Evolutionary conservation across 129 eudicot species (phyloP), one percentile per base, ranked within the genome.

Genomic region (Flaveria brownii): DNA sequence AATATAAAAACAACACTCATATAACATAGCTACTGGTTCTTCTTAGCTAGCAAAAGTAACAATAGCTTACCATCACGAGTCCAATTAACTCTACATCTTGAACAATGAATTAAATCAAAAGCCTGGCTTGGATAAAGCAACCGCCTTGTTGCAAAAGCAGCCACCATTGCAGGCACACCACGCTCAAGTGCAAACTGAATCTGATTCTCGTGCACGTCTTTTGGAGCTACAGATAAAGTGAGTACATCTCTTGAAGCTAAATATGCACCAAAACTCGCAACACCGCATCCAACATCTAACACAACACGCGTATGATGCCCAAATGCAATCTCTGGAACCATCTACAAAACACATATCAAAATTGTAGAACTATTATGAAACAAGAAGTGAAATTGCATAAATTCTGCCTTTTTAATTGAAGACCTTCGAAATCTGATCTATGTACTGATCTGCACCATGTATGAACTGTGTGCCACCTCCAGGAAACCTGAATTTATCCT

Each of bases 381-480:
- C 55, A 56, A 61, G 23, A 73, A 62, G 46, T 14, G 12, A 68
- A 56, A 49, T 33, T 4, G 5, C 30, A 43, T 10, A 46, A 57
- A 33, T 36, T 36, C 12, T 26, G 12, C 36, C 20, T 3, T 65
- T 18, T 50, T 14, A n/a, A 56, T 82, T 20, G 51, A 46, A 72
- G 57, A 93, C 98, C 97, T 91, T 79, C 51, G 89, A 89, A 64
- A 93, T 88, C 86, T 93, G 98, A 86, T 93, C 96, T 88, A 93
- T 55, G 81, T 93, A 93, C 75, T 91, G 86, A 83, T 91, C 91
- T 15, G 98, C 98, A 71, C 98, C 98, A 52, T 93, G 98, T 46
- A 93, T 93, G 76, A 93, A 93, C 84, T 93, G 98, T 33, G 98
- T 93, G 56, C 98, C 98, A 71, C 98, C 98, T 74, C 98, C 98